phyloP scores from a whole-genome alignment of 208 protist genomes.

The Kentomonas sorsogonicus region DNA sequence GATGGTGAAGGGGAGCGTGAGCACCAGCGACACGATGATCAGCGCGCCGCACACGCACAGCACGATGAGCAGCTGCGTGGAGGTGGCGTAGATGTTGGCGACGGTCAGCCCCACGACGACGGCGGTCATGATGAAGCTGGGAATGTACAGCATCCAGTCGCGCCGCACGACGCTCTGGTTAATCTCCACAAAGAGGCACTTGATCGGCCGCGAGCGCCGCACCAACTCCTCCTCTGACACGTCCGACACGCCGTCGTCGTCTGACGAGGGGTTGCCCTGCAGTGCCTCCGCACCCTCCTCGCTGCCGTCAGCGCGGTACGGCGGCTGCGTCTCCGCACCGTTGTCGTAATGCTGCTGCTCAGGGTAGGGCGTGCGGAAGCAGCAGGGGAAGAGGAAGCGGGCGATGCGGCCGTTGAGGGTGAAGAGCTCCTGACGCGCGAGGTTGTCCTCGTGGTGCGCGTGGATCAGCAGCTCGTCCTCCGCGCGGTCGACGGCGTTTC shows the following conservation, averaged over 20 bases:
- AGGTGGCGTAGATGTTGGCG: too few species aligned
- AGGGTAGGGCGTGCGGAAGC: too few species aligned
- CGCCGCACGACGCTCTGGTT: conserved; percentile 21
- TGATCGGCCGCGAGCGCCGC: conserved; percentile 16
- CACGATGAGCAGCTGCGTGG: too few species aligned
- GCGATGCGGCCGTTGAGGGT: too few species aligned
- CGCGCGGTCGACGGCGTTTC: conserved; percentile 42
- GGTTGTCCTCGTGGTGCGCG: conserved; percentile 22
- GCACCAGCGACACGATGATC: conserved; percentile 16
- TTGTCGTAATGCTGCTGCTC: neutral
- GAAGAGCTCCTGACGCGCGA: conserved; percentile 18
- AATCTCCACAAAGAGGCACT: conserved; percentile 21
- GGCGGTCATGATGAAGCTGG: conserved; percentile 19
- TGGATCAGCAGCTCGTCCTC: conserved; percentile 31
- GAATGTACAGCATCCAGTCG: conserved; percentile 30
- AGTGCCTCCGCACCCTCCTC: conserved; percentile 6
- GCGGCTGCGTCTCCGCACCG: neutral
- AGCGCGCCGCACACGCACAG: too few species aligned
- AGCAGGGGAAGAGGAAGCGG: too few species aligned
- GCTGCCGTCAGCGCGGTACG: neutral
- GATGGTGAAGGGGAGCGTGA: conserved; percentile 27
- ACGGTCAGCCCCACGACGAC: conserved; percentile 8
- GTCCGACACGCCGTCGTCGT: conserved; percentile 1
- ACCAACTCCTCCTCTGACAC: neutral
- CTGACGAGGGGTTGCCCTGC: conserved; percentile 7